Conservation (phyloP, 176 grass and related monocot genomes). For the Oryza longistaminata region DNA sequence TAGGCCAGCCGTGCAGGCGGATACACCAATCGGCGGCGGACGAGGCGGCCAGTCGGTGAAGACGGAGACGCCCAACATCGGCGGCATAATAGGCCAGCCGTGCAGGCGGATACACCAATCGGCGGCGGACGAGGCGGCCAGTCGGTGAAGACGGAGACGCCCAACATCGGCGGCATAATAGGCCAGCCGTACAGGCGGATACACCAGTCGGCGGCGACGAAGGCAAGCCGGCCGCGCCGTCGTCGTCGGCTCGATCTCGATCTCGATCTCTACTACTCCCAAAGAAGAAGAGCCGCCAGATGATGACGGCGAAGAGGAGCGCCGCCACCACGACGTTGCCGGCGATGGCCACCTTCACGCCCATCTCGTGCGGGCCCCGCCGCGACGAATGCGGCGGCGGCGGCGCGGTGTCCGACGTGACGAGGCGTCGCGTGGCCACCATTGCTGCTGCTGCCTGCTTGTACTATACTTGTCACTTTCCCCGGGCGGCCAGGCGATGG, state of each 20-base stretch:
- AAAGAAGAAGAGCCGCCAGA: constrained; percentile 53
- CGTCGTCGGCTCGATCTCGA: too few species aligned
- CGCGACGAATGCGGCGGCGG: background rate
- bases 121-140: too few species aligned
- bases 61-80: rapidly evolving
- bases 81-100: too few species aligned
- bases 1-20: too few species aligned
- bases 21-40: too few species aligned
- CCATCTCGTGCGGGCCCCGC: background rate
- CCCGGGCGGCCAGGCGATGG: background rate
- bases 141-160: too few species aligned
- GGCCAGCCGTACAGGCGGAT: too few species aligned
- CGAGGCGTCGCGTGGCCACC: constrained; percentile 29
- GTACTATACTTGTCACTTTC: background rate
- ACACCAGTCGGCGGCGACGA: background rate
- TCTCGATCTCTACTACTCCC: background rate
- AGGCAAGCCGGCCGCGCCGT: too few species aligned
- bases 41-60: too few species aligned
- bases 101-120: too few species aligned
- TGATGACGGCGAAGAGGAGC: constrained; percentile 39
- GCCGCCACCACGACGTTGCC: constrained; percentile 37
- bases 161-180: too few species aligned
- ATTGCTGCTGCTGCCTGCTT: background rate
- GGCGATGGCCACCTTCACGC: constrained; percentile 32
- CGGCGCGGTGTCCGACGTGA: background rate